These are phyloP conservation scores for Lachancea sp. DNA, from an alignment of 805 yeast species.

Conservation along the genomic window DNA sequence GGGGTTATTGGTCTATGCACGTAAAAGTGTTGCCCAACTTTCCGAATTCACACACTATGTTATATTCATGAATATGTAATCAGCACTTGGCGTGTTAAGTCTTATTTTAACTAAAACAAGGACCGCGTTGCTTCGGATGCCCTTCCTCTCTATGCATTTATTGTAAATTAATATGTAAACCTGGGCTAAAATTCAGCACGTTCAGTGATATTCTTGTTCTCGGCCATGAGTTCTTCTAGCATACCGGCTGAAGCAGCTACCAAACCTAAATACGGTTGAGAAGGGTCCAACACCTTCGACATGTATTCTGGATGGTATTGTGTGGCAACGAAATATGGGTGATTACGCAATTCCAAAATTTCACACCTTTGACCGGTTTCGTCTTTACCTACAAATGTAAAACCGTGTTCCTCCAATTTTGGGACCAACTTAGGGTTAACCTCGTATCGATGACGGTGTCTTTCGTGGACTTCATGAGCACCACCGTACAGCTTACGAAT, in stretches of 20 bases:
- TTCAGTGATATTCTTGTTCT: slow-evolving; percentile 2
- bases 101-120: not conserved
- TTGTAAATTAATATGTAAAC: no score
- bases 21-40: slow-evolving; percentile 6
- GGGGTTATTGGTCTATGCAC: slow-evolving; percentile 77
- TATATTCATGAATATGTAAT: slow-evolving; percentile 1
- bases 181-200: slow-evolving; percentile 29
- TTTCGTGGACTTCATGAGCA: slow-evolving; percentile 63
- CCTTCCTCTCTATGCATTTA: not conserved
- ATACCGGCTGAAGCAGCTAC: slow-evolving; percentile 91
- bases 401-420: slow-evolving; percentile 68
- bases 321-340: slow-evolving; percentile 88
- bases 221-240: slow-evolving; percentile 53
- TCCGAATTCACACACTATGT: not conserved
- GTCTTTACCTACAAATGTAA: slow-evolving; percentile 89
- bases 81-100: not conserved
- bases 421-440: slow-evolving; percentile 79
- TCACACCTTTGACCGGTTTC: slow-evolving; percentile 91
- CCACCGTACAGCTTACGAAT: slow-evolving; percentile 77
- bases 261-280: slow-evolving; percentile 91
- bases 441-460: slow-evolving; percentile 99
- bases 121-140: no score
- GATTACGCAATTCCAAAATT: slow-evolving; percentile 76
- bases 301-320: slow-evolving; percentile 98
- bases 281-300: slow-evolving; percentile 94